Conservation (phyloP, 306 rosid species). For the Cucurbita moschata region DNA sequence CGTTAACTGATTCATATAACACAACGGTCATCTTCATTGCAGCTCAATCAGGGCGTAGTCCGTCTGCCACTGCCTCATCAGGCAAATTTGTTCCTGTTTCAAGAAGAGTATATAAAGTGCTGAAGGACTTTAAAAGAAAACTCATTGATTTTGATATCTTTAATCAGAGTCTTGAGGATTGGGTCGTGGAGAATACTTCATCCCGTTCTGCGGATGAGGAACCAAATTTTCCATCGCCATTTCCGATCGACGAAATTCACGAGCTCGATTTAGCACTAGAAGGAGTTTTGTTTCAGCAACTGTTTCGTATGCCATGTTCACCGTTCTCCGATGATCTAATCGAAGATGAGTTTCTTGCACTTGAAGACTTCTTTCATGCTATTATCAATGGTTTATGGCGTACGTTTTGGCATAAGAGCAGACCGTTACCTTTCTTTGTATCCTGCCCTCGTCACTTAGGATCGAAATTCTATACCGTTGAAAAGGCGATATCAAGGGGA, state of each 20-base stretch:
- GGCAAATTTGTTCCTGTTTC: constrained; percentile 39
- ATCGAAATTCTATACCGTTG: constrained; percentile 61
- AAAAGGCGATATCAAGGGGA: constrained; percentile 67
- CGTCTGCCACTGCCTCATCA: constrained; percentile 51
- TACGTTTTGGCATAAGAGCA: constrained; percentile 80
- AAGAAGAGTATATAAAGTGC: constrained; percentile 52
- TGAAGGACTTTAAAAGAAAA: constrained; percentile 62
- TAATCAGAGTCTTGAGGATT: constrained; percentile 44
- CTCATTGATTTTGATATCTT: constrained; percentile 50
- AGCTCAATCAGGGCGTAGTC: constrained; percentile 47
- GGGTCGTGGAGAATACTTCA: constrained; percentile 56
- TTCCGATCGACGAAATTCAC: constrained; percentile 51
- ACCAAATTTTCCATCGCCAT: constrained; percentile 45
- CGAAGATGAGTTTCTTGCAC: constrained; percentile 70
- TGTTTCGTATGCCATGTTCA: constrained; percentile 58
- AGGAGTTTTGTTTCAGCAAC: constrained; percentile 75
- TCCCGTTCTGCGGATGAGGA: constrained; percentile 32
- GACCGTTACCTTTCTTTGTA: constrained; percentile 55
- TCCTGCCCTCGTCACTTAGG: constrained; percentile 65
- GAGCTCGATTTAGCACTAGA: constrained; percentile 83
- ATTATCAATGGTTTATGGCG: constrained; percentile 73
- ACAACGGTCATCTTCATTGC: constrained; percentile 22
- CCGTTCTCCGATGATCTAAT: constrained; percentile 26
- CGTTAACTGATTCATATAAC: neutral
- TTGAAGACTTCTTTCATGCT: constrained; percentile 75